These are phyloP conservation scores for Holtermannia corniformis DNA, from an alignment of 768 basidiomycete species.

Conservation along the genomic window DNA sequence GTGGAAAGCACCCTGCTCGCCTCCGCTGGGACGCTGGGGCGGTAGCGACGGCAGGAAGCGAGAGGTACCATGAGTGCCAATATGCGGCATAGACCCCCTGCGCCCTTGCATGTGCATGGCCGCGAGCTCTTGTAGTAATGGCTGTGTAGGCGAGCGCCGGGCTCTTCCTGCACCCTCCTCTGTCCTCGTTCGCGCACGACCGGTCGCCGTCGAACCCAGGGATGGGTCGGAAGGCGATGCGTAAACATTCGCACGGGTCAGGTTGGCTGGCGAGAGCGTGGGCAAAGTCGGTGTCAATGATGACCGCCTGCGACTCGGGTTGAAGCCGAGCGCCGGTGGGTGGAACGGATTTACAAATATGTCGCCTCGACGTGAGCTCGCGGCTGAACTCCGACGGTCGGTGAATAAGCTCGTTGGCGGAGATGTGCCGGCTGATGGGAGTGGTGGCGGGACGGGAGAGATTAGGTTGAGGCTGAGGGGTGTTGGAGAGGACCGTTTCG, in stretches of 20 bases:
- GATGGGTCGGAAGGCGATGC: constrained; percentile 18
- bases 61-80: not conserved
- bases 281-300: constrained; percentile 32
- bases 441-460: constrained; percentile 28
- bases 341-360: constrained; percentile 5
- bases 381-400: not conserved
- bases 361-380: not conserved
- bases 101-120: not conserved
- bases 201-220: constrained; percentile 15
- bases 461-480: constrained; percentile 38
- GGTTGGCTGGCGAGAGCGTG: constrained; percentile 26
- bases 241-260: constrained; percentile 19
- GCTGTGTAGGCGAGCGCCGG: not conserved
- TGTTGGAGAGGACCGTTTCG: constrained; percentile 34
- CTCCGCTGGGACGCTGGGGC: constrained; percentile 10
- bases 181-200: constrained; percentile 9
- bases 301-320: constrained; percentile 17
- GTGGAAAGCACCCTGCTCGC: constrained; percentile 9
- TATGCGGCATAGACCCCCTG: not conserved
- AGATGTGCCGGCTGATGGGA: constrained; percentile 4
- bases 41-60: constrained; percentile 6
- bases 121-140: not conserved
- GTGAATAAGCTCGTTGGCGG: constrained; percentile 8
- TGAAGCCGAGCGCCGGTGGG: constrained; percentile 2
- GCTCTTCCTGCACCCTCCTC: not conserved